Percentiles rank a stretch among this genome's conserved stretches.
phyloP scores from a whole-genome alignment of 2,329 filamentous ascomycete species.

The Aspergillus quadricinctus region DNA sequence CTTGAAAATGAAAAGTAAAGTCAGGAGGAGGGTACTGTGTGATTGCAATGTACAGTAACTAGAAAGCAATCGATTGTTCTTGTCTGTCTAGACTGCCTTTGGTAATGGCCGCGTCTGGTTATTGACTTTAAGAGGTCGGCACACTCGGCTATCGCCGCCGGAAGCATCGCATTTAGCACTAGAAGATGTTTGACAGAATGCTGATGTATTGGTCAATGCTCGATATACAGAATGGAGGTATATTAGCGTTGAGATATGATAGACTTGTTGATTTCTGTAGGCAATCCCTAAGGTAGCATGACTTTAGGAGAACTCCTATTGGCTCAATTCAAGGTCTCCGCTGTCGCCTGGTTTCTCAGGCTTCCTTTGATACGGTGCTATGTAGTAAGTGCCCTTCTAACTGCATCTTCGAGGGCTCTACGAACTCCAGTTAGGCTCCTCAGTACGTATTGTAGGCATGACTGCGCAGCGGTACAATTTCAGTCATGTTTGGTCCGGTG shows the following conservation, averaged over 20 bases:
- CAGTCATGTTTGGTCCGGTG: too few species aligned
- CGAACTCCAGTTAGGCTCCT: too few species aligned
- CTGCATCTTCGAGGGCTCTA: too few species aligned
- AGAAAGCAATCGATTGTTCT: constrained; percentile 31
- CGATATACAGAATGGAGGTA: not conserved
- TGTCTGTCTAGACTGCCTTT: not conserved
- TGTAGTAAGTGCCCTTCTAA: not conserved
- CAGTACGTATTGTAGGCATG: too few species aligned
- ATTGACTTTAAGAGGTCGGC: not conserved
- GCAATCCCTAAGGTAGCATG: not conserved
- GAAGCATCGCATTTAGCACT: not conserved
- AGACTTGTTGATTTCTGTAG: not conserved
- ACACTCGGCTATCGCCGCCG: not conserved
- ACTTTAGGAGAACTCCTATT: not conserved
- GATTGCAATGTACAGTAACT: constrained; percentile 41
- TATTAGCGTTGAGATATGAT: not conserved
- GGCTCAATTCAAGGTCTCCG: not conserved
- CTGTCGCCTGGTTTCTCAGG: not conserved
- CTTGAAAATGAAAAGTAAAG: constrained; percentile 3
- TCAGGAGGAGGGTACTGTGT: constrained; percentile 19
- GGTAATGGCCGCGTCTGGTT: not conserved
- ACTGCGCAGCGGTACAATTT: too few species aligned
- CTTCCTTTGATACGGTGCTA: not conserved
- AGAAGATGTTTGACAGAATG: not conserved
- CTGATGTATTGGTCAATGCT: not conserved